Evolutionary conservation across 164 flowering plant species (phyloP), one percentile per base, ranked within the genome.

Genomic region (Hamamelis virginiana): DNA sequence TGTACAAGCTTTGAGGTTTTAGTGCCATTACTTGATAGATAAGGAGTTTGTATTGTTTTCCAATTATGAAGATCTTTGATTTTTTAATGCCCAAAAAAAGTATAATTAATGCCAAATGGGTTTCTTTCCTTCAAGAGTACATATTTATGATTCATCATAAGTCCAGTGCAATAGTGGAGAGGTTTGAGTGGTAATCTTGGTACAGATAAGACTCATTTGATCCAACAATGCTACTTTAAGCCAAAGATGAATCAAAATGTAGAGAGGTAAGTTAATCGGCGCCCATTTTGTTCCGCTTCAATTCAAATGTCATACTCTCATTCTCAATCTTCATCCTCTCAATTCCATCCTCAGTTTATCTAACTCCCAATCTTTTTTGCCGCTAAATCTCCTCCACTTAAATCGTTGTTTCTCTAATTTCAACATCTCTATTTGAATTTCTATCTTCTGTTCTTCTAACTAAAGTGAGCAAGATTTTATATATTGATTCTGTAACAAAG

Each of bases 271-370:
- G n/a, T n/a, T 50, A 75, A n/a, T 77, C 78, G 50, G 66, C 43
- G 25, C 73, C 81, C 77, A 87, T 67, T 60, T 86, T 86, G 71
- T 74, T 84, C 16, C 80, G 79, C 75, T 91, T 88, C 79, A 91
- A 65, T 52, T 89, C 91, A 56, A 91, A 72, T 13, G 82, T 76
- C 81, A 87, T 72, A 0, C 79, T 79, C 70, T 90, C 90, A 67
- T 90, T 92, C 68, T 87, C 91, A 52, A 90, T 82, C 81, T 84
- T 89, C 88, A 90, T 86, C 76, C 79, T 80, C 79, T 86, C 89
- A 65, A 89, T 92, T 85, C 88, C 86, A 86, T 74, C 74, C 85
- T 82, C 75, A 86, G 44, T 76, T 78, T 86, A 48, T 87, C 85
- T 74, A 92, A 59, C 74, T 89, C 90, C 65, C 77, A 66, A 72